Evolutionary conservation across 208 protist genomes (phyloP).

Genomic region (Leishmania turanica): DNA sequence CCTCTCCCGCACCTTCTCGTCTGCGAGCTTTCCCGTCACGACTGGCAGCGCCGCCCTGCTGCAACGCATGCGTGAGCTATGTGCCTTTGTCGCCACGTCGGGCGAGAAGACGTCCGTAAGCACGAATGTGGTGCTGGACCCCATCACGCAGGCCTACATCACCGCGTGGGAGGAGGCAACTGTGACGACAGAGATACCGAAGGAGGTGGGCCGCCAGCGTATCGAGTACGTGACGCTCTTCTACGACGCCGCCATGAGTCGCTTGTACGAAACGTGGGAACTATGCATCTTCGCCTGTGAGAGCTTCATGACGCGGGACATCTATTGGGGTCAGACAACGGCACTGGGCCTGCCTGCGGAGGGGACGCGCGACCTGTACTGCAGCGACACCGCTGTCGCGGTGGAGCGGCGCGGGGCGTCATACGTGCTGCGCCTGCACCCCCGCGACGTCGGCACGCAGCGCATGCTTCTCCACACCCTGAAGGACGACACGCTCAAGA

Average conservation of each 20-base stretch:
- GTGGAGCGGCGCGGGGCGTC: slow-evolving; percentile 48
- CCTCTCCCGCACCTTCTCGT: slow-evolving; percentile 67
- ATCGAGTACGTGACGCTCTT: slow-evolving; percentile 86
- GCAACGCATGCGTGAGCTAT: slow-evolving; percentile 71
- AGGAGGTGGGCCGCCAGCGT: slow-evolving; percentile 43
- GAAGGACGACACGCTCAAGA: slow-evolving; percentile 46
- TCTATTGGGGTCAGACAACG: slow-evolving; percentile 86
- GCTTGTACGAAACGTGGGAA: slow-evolving; percentile 88
- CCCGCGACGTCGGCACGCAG: slow-evolving; percentile 67
- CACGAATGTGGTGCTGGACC: slow-evolving; percentile 78
- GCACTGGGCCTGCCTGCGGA: slow-evolving; percentile 64
- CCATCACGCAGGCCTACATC: slow-evolving; percentile 83
- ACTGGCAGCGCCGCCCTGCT: slow-evolving; percentile 42
- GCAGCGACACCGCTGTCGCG: slow-evolving; percentile 52
- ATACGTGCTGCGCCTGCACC: slow-evolving; percentile 76
- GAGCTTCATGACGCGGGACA: slow-evolving; percentile 64
- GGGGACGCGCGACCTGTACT: slow-evolving; percentile 81
- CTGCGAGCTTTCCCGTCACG: slow-evolving; percentile 55
- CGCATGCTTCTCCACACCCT: slow-evolving; percentile 77
- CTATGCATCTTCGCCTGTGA: slow-evolving; percentile 83
- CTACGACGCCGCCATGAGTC: slow-evolving; percentile 66
- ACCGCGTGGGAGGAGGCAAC: slow-evolving; percentile 85
- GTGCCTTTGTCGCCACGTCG: slow-evolving; percentile 51
- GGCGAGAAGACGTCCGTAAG: slow-evolving; percentile 51
- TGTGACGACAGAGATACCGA: slow-evolving; percentile 62